Conservation (phyloP, 306 rosid species). For the Glycine soja region DNA sequence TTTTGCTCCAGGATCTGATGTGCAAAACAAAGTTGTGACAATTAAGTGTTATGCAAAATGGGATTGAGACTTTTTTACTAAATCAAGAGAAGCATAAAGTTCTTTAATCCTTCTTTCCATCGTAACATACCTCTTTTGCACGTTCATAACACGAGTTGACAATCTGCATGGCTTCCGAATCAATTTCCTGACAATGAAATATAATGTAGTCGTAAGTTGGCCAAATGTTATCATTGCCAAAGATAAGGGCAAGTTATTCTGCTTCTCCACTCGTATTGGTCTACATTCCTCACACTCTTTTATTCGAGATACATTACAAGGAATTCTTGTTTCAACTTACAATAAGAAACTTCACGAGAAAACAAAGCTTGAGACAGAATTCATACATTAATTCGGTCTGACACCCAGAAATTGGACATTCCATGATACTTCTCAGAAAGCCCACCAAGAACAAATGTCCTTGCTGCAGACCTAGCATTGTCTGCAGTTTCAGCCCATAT, state of each 20-base stretch:
- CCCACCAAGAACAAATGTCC: constrained; percentile 89
- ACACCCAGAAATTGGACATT: constrained; percentile 76
- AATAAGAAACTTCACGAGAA: constrained; percentile 14
- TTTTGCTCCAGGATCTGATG: constrained; percentile 78
- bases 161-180: constrained; percentile 76
- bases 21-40: too few relatives aligned
- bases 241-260: neutral
- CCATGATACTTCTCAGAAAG: constrained; percentile 90
- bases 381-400: constrained; percentile 87
- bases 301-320: constrained; percentile 6
- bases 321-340: too few relatives aligned
- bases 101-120: neutral
- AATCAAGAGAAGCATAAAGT: neutral
- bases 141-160: constrained; percentile 77
- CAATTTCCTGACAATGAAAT: constrained; percentile 69
- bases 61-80: neutral
- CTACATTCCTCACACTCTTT: neutral
- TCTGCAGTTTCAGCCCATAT: constrained; percentile 99
- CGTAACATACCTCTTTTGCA: constrained; percentile 76
- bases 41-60: neutral
- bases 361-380: constrained; percentile 36
- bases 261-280: neutral
- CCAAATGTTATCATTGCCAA: constrained; percentile 22
- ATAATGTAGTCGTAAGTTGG: neutral
- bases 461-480: constrained; percentile 92